Evolutionary conservation across 1,284 basidiomycete species (phyloP), one percentile per base, ranked within the genome.

Genomic region (Puccinia sorghi): DNA sequence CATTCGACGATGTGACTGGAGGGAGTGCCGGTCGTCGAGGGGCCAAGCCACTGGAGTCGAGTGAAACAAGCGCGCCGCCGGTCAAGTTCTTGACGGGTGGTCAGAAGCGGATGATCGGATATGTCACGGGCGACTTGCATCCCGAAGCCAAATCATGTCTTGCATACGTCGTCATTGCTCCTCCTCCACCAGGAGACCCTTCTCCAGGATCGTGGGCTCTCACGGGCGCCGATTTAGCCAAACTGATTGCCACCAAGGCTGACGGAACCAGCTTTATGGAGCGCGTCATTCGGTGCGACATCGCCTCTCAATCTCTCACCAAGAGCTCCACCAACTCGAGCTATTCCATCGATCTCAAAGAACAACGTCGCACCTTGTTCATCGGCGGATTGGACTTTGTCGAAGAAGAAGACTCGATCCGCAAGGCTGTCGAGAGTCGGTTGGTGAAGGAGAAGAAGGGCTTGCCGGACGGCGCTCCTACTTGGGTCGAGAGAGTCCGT

Each of bases 181-280:
- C 17, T 50, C 76, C 41, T 66, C 56, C 32, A 67, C 66, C 61
- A 25, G 48, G 56, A n/a, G n/a, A n/a, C n/a, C n/a, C n/a, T n/a
- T 37, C 37, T 67, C 52, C 27, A 64, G 27, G 37, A 32, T 39
- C 48, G 1, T 32, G 27, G 4, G 17, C n/a, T 6, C 9, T 71
- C 4, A 39, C 41, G 20, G 66, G 64, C 7, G 25, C 56, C 12
- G 52, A 59, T 25, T 61, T 78, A 22, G 76, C 76, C 13, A 63
- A 78, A 48, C 43, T 71, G 22, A 71, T 78, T 17, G 66, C 22
- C n/a, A 46, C 41, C 13, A 71, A 78, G 50, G 41, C 25, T 39
- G 76, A 78, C 46, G 76, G 66, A 3, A 78, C 76, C 0, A 78
- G 41, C 27, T 78, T 78, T 37, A 71, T 78, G 76, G 67, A 61